These are phyloP conservation scores for Fusarium duplospermum DNA, from an alignment of 2,329 filamentous ascomycete species.

Conservation along the genomic window DNA sequence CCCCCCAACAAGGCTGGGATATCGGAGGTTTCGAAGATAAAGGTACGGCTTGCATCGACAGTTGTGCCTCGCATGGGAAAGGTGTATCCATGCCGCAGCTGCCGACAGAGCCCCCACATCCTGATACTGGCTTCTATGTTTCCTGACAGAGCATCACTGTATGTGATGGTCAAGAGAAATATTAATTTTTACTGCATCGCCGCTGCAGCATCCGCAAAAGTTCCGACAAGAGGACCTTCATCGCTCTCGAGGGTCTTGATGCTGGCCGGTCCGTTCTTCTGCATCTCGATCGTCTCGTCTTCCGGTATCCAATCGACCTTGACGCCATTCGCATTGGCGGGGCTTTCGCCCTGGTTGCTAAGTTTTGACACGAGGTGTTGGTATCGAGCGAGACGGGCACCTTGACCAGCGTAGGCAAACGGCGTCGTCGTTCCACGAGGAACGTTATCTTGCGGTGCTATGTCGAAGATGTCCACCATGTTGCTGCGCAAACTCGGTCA, in stretches of 20 bases:
- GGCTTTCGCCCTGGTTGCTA: constrained; percentile 56
- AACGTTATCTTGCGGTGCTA: constrained; percentile 63
- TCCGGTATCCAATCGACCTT: constrained; percentile 68
- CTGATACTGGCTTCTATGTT: constrained; percentile 1
- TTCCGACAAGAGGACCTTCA: constrained; percentile 64
- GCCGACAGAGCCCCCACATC: background rate
- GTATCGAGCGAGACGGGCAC: constrained; percentile 67
- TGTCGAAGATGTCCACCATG: constrained; percentile 76
- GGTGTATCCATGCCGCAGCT: constrained; percentile 10
- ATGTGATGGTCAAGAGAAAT: background rate
- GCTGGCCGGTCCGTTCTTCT: constrained; percentile 51
- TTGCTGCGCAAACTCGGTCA: constrained; percentile 58
- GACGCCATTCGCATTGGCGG: constrained; percentile 51
- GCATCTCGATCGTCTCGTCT: constrained; percentile 61
- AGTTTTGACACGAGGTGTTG: constrained; percentile 72
- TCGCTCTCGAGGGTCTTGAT: constrained; percentile 50
- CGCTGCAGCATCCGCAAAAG: constrained; percentile 69
- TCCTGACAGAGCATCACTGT: background rate
- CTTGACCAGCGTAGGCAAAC: constrained; percentile 65
- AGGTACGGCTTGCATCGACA: constrained; percentile 15
- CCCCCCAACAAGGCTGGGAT: constrained; percentile 3
- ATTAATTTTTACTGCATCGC: constrained; percentile 55
- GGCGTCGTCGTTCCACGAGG: constrained; percentile 51
- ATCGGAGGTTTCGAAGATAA: constrained; percentile 14
- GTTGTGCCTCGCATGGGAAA: constrained; percentile 14